These are phyloP conservation scores for Didymella pinodella DNA, from an alignment of 2,329 filamentous ascomycete species.

Conservation along the genomic window DNA sequence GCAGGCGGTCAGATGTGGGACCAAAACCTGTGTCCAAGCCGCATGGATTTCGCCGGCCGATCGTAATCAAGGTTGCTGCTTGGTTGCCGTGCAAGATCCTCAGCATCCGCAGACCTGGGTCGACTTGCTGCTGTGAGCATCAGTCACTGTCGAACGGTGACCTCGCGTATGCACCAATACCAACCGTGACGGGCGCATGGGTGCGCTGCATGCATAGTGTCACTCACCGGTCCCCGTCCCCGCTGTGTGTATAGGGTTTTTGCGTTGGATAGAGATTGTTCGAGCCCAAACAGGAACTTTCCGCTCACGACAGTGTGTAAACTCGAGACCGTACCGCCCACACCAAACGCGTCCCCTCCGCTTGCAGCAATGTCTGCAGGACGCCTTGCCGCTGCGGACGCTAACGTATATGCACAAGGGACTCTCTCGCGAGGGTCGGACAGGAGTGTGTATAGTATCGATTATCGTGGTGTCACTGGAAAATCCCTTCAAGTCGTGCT, in stretches of 20 bases:
- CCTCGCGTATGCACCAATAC: constrained; percentile 7
- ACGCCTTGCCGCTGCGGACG: constrained; percentile 28
- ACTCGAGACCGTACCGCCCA: constrained; percentile 6
- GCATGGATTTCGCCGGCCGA: constrained; percentile 18
- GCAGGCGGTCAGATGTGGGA: constrained; percentile 26
- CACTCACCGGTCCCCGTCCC: constrained; percentile 5
- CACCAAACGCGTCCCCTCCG: constrained; percentile 8
- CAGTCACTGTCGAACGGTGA: constrained; percentile 5
- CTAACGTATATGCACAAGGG: constrained; percentile 18
- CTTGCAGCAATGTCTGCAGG: constrained; percentile 24
- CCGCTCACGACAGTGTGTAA: constrained; percentile 8
- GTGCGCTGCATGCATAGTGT: constrained; percentile 13
- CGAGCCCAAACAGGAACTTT: constrained; percentile 6
- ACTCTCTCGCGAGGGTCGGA: constrained; percentile 11
- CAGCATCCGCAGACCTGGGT: constrained; percentile 26
- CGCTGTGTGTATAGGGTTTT: constrained; percentile 4
- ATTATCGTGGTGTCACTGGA: constrained; percentile 28
- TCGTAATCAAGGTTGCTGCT: constrained; percentile 18
- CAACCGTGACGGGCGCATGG: constrained; percentile 9
- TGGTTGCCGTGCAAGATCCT: constrained; percentile 13
- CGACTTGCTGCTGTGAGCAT: constrained; percentile 15
- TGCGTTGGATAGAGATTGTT: constrained; percentile 6
- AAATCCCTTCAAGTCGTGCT: constrained; percentile 11
- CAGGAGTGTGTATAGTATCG: constrained; percentile 21
- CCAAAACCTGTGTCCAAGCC: constrained; percentile 16